These are phyloP conservation scores for Plasmodium blacklocki DNA, from an alignment of 169 alveolate species.

Conservation along the genomic window DNA sequence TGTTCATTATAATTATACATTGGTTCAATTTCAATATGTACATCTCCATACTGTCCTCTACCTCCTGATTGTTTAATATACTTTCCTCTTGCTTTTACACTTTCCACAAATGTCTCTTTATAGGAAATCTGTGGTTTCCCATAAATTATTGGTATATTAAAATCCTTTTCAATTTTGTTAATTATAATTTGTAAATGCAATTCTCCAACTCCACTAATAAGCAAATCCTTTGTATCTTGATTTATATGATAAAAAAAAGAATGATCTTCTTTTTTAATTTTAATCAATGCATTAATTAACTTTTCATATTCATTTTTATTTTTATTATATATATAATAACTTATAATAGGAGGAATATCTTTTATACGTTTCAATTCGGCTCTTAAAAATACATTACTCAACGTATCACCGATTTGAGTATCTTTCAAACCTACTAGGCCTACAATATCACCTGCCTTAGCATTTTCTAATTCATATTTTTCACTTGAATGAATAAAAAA, in stretches of 20 bases:
- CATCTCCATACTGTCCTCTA: slow-evolving; percentile 92
- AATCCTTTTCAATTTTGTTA: slow-evolving; percentile 93
- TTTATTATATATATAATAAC: slow-evolving; percentile 82
- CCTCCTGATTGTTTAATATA: slow-evolving; percentile 92
- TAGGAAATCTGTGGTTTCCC: slow-evolving; percentile 95
- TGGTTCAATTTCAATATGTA: slow-evolving; percentile 87
- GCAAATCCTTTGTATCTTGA: slow-evolving; percentile 90
- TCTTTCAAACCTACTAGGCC: slow-evolving; percentile 89
- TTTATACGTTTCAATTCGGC: slow-evolving; percentile 87
- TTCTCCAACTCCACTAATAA: slow-evolving; percentile 95
- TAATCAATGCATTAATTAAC: slow-evolving; percentile 84
- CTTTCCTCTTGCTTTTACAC: slow-evolving; percentile 86
- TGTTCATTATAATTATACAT: slow-evolving; percentile 86
- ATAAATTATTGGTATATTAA: slow-evolving; percentile 86
- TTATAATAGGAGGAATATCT: slow-evolving; percentile 89
- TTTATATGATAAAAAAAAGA: slow-evolving; percentile 83
- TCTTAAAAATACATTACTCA: slow-evolving; percentile 80
- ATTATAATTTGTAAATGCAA: slow-evolving; percentile 95
- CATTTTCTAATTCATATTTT: slow-evolving; percentile 83
- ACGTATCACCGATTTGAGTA: slow-evolving; percentile 90
- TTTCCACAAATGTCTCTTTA: slow-evolving; percentile 86
- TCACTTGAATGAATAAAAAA: slow-evolving; percentile 89
- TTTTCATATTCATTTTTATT: slow-evolving; percentile 84
- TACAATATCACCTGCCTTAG: slow-evolving; percentile 88
- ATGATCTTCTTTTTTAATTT: slow-evolving; percentile 88